phyloP scores from a whole-genome alignment of 805 yeast genomes.

The Hanseniaspora taiwanica region DNA sequence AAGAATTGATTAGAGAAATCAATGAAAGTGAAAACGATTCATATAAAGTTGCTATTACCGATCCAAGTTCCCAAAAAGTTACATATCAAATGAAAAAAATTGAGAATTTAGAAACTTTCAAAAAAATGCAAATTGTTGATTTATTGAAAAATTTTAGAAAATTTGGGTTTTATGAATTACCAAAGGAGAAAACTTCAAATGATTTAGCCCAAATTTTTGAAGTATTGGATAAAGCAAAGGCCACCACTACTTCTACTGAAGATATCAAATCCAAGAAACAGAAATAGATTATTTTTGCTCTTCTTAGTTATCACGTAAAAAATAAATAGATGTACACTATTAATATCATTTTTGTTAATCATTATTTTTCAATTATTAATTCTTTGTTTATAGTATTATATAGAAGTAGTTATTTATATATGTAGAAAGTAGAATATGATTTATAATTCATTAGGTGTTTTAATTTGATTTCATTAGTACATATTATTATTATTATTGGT shows the following conservation, averaged over 20 bases:
- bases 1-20: constrained; percentile 25
- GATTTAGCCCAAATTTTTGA: not conserved
- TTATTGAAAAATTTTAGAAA: constrained; percentile 51
- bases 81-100: not conserved
- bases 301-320: too few species aligned
- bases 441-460: not conserved
- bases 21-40: constrained; percentile 6
- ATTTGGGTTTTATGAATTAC: constrained; percentile 44
- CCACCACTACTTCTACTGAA: not conserved
- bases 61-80: not conserved
- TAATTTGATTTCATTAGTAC: not conserved
- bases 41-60: not conserved
- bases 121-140: constrained; percentile 15
- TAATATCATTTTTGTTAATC: too few species aligned
- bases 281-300: constrained; percentile 3
- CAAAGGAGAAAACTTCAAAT: not conserved
- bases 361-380: too few species aligned
- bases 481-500: not conserved
- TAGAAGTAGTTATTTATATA: constrained; percentile 1
- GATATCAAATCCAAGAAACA: not conserved
- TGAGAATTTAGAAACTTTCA: not conserved
- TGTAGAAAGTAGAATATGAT: not conserved
- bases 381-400: not conserved
- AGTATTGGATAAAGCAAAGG: not conserved
- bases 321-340: too few species aligned